A percentile compares a stretch with the other conserved stretches of the same genome.
Evolutionary conservation across 108 stramenopile genomes (phyloP).

Genomic region (Mayamaea pseudoterrestris): DNA sequence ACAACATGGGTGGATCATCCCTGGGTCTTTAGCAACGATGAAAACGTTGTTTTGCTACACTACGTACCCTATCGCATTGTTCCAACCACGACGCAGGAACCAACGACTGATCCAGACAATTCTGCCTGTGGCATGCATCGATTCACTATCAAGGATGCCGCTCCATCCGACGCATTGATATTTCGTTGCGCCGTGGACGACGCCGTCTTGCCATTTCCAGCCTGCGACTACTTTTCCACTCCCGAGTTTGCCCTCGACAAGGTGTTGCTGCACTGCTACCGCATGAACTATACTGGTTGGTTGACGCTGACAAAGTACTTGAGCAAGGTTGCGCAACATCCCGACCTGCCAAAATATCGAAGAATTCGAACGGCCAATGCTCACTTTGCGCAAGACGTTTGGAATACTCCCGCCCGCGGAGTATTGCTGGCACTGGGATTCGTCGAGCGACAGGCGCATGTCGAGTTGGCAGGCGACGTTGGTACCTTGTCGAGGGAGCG

Average conservation of each 20-base stretch:
- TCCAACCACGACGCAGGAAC: conserved; percentile 23
- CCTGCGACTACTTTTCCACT: conserved; percentile 7
- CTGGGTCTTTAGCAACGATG: conserved; percentile 54
- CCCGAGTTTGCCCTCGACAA: conserved; percentile 25
- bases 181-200: conserved; percentile 12
- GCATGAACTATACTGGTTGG: conserved; percentile 15
- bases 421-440: conserved; percentile 47
- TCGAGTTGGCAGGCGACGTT: conserved; percentile 30
- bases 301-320: conserved; percentile 39
- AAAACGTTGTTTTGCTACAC: conserved; percentile 22
- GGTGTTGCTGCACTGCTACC: conserved; percentile 42
- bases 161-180: neutral
- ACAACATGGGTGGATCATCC: conserved; percentile 52
- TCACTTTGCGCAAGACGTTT: conserved; percentile 29
- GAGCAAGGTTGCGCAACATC: conserved; percentile 37
- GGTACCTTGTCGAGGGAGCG: conserved; percentile 17
- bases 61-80: conserved; percentile 63
- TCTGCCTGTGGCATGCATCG: conserved; percentile 10
- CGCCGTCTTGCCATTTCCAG: conserved; percentile 25
- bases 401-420: conserved; percentile 51
- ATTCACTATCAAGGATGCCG: conserved; percentile 6
- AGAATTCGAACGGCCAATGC: conserved; percentile 32
- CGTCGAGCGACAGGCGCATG: conserved; percentile 35
- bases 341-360: conserved; percentile 42
- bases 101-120: conserved; percentile 17